These are phyloP conservation scores for Sporothrix inflata DNA, from an alignment of 2,329 filamentous ascomycete species.

Conservation along the genomic window DNA sequence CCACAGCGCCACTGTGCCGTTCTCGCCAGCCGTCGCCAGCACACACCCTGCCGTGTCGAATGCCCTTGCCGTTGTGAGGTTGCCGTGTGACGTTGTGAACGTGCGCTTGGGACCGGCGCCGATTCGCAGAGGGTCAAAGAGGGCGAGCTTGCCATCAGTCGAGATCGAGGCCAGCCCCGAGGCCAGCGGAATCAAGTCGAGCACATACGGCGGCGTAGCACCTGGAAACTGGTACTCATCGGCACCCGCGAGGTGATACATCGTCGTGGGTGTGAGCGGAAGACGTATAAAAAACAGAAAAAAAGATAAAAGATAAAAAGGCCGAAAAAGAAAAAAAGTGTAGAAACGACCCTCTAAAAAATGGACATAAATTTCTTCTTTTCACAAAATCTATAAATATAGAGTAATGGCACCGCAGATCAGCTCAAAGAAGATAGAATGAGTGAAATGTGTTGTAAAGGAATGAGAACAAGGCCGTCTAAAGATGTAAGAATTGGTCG, in stretches of 20 bases:
- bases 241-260: constrained; percentile 49
- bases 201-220: constrained; percentile 55
- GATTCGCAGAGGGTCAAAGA: constrained; percentile 65
- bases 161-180: constrained; percentile 64
- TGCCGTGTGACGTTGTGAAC: constrained; percentile 59
- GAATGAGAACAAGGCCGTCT: background rate
- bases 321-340: background rate
- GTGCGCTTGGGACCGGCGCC: constrained; percentile 53
- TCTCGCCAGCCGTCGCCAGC: constrained; percentile 71
- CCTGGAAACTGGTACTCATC: constrained; percentile 47
- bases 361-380: background rate
- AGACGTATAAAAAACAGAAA: background rate
- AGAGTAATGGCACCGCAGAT: background rate
- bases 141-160: constrained; percentile 70
- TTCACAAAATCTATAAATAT: too few relatives aligned
- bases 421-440: background rate
- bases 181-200: constrained; percentile 58
- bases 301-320: too few relatives aligned
- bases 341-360: background rate
- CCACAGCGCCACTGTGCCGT: constrained; percentile 69
- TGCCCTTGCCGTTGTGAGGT: constrained; percentile 64
- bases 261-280: constrained; percentile 34
- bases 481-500: background rate
- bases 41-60: constrained; percentile 56
- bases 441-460: background rate